Percentiles rank a stretch among this genome's conserved stretches.
Evolutionary conservation across 495 filamentous ascomycete species (phyloP).

Genomic region (Emericellopsis terricola): DNA sequence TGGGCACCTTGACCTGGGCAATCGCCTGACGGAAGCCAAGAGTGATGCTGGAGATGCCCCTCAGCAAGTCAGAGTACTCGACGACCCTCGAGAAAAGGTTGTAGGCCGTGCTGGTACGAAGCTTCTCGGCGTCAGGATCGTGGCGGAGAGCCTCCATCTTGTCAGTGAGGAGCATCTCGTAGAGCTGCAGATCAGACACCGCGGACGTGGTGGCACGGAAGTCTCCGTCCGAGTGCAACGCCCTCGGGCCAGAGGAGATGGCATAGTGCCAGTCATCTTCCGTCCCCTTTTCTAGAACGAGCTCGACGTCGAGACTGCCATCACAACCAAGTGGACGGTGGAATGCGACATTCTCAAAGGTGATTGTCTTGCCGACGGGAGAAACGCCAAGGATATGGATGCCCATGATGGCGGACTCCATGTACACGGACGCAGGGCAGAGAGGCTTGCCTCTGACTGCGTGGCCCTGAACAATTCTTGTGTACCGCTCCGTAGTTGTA

Average conservation of each 20-base stretch:
- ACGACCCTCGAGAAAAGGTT: conserved; percentile 1
- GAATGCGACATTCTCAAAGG: conserved; percentile 9
- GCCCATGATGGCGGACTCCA: conserved; percentile 13
- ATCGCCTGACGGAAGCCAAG: not conserved
- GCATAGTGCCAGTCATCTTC: too few species aligned
- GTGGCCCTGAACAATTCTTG: conserved; percentile 8
- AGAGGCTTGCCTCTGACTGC: conserved; percentile 7
- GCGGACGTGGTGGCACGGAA: not conserved
- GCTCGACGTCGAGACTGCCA: conserved; percentile 4
- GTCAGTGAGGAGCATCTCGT: conserved; percentile 4
- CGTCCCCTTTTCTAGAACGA: not conserved
- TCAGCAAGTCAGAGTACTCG: conserved; percentile 10
- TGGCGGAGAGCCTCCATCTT: conserved; percentile 1
- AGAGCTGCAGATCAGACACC: not conserved
- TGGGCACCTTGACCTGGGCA: conserved; percentile 7
- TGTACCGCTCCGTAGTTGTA: conserved; percentile 2
- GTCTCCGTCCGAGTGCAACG: not conserved
- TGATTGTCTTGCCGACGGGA: conserved; percentile 1
- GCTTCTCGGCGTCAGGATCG: conserved; percentile 2
- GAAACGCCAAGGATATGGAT: conserved; percentile 6
- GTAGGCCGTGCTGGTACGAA: conserved; percentile 3
- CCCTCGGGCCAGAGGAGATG: too few species aligned
- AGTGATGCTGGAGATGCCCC: conserved; percentile 9
- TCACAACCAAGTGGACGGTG: conserved; percentile 8
- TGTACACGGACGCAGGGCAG: conserved; percentile 20